A percentile compares a stretch with the other conserved stretches of the same genome.
Evolutionary conservation across 2,329 filamentous ascomycete species (phyloP).

Genomic region (Tolypocladium album): DNA sequence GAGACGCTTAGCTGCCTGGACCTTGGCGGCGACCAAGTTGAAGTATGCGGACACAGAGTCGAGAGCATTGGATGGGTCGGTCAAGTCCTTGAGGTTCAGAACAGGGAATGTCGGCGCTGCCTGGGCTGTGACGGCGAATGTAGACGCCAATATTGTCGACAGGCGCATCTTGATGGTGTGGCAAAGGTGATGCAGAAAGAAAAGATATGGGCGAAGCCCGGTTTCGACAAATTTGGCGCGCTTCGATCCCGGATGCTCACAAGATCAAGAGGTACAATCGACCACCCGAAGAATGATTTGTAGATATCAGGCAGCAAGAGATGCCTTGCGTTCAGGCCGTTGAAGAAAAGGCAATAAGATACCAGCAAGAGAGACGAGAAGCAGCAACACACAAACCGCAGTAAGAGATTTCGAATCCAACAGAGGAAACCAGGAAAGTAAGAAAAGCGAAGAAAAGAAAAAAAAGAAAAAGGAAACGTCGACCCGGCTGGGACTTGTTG

Average conservation of each 20-base stretch:
- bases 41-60: constrained; percentile 49
- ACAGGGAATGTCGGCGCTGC: constrained; percentile 31
- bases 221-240: background rate
- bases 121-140: constrained; percentile 33
- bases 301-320: background rate
- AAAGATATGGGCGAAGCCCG: constrained; percentile 7
- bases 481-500: background rate
- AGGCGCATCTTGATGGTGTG: constrained; percentile 35
- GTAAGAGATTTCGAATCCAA: background rate
- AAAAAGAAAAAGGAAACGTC: background rate
- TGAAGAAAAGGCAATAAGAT: background rate
- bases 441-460: background rate
- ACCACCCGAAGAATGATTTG: background rate
- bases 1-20: constrained; percentile 34
- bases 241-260: background rate
- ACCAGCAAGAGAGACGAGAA: background rate
- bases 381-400: background rate
- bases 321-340: background rate
- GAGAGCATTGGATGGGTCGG: constrained; percentile 26
- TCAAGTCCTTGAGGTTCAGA: constrained; percentile 23
- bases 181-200: background rate
- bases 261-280: background rate
- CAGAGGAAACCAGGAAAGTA: background rate
- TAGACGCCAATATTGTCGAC: constrained; percentile 34
- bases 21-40: constrained; percentile 45